Evolutionary conservation across 352 stramenopile genomes (phyloP).

Genomic region (Phytophthora quininea): DNA sequence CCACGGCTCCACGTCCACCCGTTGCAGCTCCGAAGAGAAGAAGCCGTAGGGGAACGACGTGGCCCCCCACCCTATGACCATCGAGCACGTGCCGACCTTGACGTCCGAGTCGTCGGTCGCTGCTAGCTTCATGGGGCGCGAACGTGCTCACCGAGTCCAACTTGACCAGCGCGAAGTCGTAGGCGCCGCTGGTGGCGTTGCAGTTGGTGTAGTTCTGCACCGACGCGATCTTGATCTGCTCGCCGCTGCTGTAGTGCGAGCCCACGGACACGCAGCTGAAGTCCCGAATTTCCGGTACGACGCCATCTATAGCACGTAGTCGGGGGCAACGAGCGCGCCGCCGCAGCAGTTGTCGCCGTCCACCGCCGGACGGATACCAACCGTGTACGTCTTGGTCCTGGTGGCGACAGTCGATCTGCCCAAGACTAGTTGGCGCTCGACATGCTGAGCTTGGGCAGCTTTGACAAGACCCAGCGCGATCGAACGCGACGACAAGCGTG

Average conservation of each 20-base stretch:
- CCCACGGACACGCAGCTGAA: slow-evolving; percentile 16
- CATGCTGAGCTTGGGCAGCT: slow-evolving; percentile 1
- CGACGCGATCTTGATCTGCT: slow-evolving; percentile 16
- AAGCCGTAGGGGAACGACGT: slow-evolving; percentile 1
- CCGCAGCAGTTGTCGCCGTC: slow-evolving; percentile 22
- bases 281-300: slow-evolving; percentile 1
- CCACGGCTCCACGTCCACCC: slow-evolving; percentile 15
- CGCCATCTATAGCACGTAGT: slow-evolving; percentile 14
- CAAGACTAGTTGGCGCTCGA: slow-evolving; percentile 32
- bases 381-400: slow-evolving; percentile 40
- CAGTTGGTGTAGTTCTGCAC: slow-evolving; percentile 25
- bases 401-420: slow-evolving; percentile 37
- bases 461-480: slow-evolving; percentile 8
- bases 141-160: slow-evolving; percentile 24
- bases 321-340: slow-evolving; percentile 12
- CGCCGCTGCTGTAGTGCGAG: slow-evolving; percentile 22
- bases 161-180: slow-evolving; percentile 31
- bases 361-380: slow-evolving; percentile 20
- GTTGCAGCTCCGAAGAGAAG: slow-evolving; percentile 23
- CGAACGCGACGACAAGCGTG: slow-evolving; percentile 10
- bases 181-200: slow-evolving; percentile 13
- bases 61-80: slow-evolving; percentile 21
- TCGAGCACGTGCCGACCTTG: slow-evolving; percentile 5
- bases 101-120: slow-evolving; percentile 20
- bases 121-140: slow-evolving; percentile 13